Evolutionary conservation across 139 green algal species (phyloP).

Genomic region (Mesotaenium endlicherianum): DNA sequence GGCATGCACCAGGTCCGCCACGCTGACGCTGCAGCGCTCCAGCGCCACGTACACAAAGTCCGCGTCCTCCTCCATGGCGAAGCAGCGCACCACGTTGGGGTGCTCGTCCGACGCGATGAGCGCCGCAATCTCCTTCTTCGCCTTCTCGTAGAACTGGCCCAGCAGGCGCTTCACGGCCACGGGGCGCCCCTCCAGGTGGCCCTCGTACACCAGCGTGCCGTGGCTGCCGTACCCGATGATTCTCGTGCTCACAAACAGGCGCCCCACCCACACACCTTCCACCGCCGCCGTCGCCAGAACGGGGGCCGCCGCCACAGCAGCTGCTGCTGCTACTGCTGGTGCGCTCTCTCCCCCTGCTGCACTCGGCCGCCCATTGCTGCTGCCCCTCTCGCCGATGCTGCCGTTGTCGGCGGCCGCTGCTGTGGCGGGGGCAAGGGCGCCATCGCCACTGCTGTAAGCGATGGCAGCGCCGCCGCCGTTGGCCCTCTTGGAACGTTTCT

Average conservation of each 20-base stretch:
- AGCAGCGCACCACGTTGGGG: conserved; percentile 89
- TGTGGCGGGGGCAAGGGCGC: not conserved
- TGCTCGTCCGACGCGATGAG: conserved; percentile 93
- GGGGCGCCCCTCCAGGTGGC: conserved; percentile 47
- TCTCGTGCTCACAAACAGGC: conserved; percentile 45
- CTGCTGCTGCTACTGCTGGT: conserved; percentile 22
- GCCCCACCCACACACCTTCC: conserved; percentile 18
- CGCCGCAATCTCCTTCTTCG: conserved; percentile 87
- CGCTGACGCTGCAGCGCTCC: conserved; percentile 74
- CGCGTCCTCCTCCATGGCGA: conserved; percentile 94
- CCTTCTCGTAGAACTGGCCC: conserved; percentile 57
- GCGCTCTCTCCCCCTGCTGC: not conserved
- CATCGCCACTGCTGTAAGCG: conserved; percentile 13
- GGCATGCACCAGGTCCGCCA: conserved; percentile 56
- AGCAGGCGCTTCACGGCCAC: conserved; percentile 61
- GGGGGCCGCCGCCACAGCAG: conserved; percentile 1
- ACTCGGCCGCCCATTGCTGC: not conserved
- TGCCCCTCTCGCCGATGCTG: too few species aligned
- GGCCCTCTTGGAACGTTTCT: too few species aligned
- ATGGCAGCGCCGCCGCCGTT: conserved; percentile 72
- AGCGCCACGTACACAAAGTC: conserved; percentile 98
- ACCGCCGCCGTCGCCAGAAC: too few species aligned
- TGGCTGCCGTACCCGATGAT: conserved; percentile 61
- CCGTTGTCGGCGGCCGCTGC: too few species aligned
- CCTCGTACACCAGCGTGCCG: conserved; percentile 62